phyloP scores from a whole-genome alignment of 2,329 filamentous ascomycete species.

The Talaromyces sp. region DNA sequence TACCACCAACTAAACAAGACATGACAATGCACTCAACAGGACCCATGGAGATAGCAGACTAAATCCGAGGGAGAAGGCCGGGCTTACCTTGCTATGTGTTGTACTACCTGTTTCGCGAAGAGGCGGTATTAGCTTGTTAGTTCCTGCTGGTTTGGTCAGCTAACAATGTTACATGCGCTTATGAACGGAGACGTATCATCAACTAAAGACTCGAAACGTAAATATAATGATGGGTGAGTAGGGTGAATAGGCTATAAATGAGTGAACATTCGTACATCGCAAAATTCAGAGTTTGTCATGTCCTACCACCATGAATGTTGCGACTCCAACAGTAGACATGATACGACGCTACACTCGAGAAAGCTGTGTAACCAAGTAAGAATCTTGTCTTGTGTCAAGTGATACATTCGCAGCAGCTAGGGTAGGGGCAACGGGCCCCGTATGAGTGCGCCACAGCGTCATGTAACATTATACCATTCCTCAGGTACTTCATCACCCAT shows the following conservation, averaged over 20 bases:
- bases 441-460: neutral
- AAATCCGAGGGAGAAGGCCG: neutral
- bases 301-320: neutral
- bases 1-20: neutral
- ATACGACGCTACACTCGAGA: neutral
- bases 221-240: neutral
- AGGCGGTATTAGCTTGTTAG: neutral
- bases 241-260: neutral
- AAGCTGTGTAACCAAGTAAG: neutral
- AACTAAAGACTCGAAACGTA: neutral
- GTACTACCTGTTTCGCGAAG: neutral
- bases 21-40: neutral
- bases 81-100: neutral
- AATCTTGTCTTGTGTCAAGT: neutral
- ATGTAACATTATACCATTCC: neutral
- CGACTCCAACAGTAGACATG: neutral
- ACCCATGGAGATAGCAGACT: neutral
- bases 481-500: neutral
- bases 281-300: neutral
- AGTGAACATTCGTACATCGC: neutral
- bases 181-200: neutral
- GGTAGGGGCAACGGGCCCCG: neutral
- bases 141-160: neutral
- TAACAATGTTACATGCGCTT: neutral
- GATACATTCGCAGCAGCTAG: neutral